Evolutionary conservation across 2,329 filamentous ascomycete genomes (phyloP), one percentile per base, ranked within the genome.

Genomic region (Ceratocystiopsis minuta): DNA sequence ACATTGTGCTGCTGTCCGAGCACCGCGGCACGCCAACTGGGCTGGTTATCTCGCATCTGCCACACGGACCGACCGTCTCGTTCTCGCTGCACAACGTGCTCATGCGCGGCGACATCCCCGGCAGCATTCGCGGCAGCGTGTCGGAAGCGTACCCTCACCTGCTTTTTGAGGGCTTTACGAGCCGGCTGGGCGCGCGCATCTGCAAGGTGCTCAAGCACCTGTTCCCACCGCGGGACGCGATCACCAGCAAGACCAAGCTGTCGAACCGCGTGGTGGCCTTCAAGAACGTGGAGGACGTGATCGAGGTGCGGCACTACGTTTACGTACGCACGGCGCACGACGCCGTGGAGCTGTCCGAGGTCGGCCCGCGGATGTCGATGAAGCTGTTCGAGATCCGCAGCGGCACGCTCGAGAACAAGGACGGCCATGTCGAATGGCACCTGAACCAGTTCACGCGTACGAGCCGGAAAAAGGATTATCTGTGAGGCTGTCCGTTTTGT

Each of bases 291-390:
- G 86, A 94, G 50, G 86, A 96, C 46, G 78, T 81, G 46, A 92
- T 96, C 41, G 88, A 98, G 60, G 81, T 98, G 37, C 74, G 90
- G 4, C 85, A 93, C 44, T 60, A 72, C 57, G 87, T 98, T 2
- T 98, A 95, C 55, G 46, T 51, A 16, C 79, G 83, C 57, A 96
- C 90, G 0, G 80, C 83, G 1, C 90, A 88, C 55, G 78, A 93
- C 55, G 83, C 80, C 45, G 84, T 96, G 3, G 86, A 93, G 59
- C 62, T 94, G 52, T 79, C 82, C 14, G 86, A 94, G 58, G 85
- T 93, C 40, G 86, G 88, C 0, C 90, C 90, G 1, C 71, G 90
- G 44, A 94, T 96, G 84, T 94, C 86, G n/a, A 90, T 96, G 85
- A 71, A 85, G 50, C 66, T 86, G 41, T 98, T 96, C 55, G 85